phyloP scores from a whole-genome alignment of 2,329 filamentous ascomycete genomes.

The Tolypocladium pustulatum region DNA sequence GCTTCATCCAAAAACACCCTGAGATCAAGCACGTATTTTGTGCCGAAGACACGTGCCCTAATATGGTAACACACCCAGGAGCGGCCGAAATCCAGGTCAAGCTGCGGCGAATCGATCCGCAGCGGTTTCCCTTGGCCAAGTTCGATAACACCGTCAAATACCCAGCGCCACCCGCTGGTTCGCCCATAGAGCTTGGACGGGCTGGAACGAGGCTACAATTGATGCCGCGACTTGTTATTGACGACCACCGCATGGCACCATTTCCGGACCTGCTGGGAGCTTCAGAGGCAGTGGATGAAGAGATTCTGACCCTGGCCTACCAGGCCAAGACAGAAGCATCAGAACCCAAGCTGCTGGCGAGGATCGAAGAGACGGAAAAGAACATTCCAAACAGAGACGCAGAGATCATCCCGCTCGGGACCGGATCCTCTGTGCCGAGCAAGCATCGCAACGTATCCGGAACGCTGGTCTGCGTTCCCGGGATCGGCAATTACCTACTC shows the following conservation, averaged over 20 bases:
- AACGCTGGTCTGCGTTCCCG: constrained; percentile 75
- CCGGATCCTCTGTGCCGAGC: constrained; percentile 80
- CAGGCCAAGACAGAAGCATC: constrained; percentile 30
- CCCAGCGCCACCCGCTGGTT: constrained; percentile 10
- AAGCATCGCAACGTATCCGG: constrained; percentile 93
- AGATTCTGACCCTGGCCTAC: constrained; percentile 42
- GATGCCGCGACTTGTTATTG: constrained; percentile 34
- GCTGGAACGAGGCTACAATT: constrained; percentile 34
- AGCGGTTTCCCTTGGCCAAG: constrained; percentile 60
- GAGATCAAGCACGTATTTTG: constrained; percentile 67
- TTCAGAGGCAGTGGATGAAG: constrained; percentile 23
- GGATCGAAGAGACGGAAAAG: constrained; percentile 41
- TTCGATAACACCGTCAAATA: constrained; percentile 41
- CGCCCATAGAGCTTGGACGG: constrained; percentile 27
- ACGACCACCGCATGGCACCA: constrained; percentile 34
- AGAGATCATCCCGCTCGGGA: constrained; percentile 81
- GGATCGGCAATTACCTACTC: constrained; percentile 77
- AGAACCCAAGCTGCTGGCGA: constrained; percentile 33
- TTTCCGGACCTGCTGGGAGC: constrained; percentile 36
- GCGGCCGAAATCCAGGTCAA: constrained; percentile 56
- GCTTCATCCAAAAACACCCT: constrained; percentile 56
- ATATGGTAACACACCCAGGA: constrained; percentile 62
- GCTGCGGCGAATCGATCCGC: constrained; percentile 61
- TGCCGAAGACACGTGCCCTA: constrained; percentile 61
- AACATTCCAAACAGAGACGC: constrained; percentile 64